Evolutionary conservation across 179 eudicot species (phyloP), one percentile per base, ranked within the genome.

Genomic region (Monotropa hypopitys): DNA sequence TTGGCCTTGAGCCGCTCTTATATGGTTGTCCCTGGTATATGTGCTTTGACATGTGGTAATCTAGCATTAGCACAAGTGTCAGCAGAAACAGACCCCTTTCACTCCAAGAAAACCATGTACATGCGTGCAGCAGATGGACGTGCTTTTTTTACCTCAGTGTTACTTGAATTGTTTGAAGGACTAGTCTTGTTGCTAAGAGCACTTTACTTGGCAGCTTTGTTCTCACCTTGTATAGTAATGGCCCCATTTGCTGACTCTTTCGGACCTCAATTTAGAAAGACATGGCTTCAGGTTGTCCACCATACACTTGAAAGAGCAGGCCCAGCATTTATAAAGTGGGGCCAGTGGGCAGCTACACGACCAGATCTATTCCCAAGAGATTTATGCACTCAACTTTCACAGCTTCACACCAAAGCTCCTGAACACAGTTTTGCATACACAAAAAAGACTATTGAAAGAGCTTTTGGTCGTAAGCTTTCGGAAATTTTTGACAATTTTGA

Each of bases 291-390:
- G 70, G 63, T 88, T 74, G 93, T 95, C 76, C 99, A 81, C 82
- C 90, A 81, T 54, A 91, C 97, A 47, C 88, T 95, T 9, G 99
- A 95, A 81, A 84, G 47, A 84, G 99, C 97, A n/a, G 99, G 99
- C 33, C 99, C 99, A 47, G 99, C 99, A 35, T 93, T 95, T 81
- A 95, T 95, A 76, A 95, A 95, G 80, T 95, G 99, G 99, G 99
- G 99, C 40, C 99, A 95, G 47, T 95, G 99, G 99, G 99, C 99
- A 40, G 97, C 97, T 76, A 91, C 99, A 61, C 86, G 99, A 23
- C 99, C 99, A 7, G 99, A 95, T 87, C 85, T 95, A 40, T 95
- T 95, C 59, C 93, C 97, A 16, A 85, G 80, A 74, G 99, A 95
- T 80, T 81, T 95, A 73, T 95, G 99, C 76, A 32, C 84, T 35